Base-by-base conservation (phyloP, 805 yeast species). In the Ogataea minuta region DNA sequence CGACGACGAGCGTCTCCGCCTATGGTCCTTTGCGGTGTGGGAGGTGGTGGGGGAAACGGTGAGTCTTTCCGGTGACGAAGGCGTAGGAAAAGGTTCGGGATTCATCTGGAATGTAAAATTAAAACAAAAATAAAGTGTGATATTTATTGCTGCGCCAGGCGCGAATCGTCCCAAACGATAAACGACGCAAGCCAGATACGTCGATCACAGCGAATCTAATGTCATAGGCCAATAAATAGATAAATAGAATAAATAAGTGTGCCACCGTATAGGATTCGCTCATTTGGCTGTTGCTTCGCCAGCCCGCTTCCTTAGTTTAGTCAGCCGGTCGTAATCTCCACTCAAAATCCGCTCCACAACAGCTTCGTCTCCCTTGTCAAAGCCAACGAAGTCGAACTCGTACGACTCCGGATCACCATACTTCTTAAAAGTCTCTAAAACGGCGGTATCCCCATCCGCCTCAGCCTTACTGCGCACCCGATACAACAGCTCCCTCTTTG, bases 261-360 rank as follows among this genome's bases (percentile, higher is more conserved):
- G 8, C 21, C 5, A 19, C n/a, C n/a, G n/a, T n/a, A n/a, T n/a
- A n/a, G n/a, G n/a, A n/a, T n/a, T n/a, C n/a, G 21, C 21, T 19
- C 21, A 19, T 19, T 19, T 27, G 30, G 16, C n/a, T 16, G 20
- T 11, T 14, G 30, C 17, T n/a, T 31, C 15, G 12, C 11, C 26
- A 15, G 14, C 20, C n/a, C 23, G 76, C 55, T 70, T 68, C 67
- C 75, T 77, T 56, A 80, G 68, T 38, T 74, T 76, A 20, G 78
- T 72, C 54, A 80, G 67, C 54, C 71, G 79, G 64, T 86, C 95
- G 65, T 87, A 86, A 59, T 87, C 93, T 44, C 95, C 95, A 43
- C 81, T 76, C 56, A 86, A 71, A 50, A 86, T 84, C 60, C 93
- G 74, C 52, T 88, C 91, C 49, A 87, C 80, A 45, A 86, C 81